A percentile compares a stretch with the other conserved stretches of the same genome.
Conservation (phyloP, 768 basidiomycete species). For the Lentinus tigrinus region DNA sequence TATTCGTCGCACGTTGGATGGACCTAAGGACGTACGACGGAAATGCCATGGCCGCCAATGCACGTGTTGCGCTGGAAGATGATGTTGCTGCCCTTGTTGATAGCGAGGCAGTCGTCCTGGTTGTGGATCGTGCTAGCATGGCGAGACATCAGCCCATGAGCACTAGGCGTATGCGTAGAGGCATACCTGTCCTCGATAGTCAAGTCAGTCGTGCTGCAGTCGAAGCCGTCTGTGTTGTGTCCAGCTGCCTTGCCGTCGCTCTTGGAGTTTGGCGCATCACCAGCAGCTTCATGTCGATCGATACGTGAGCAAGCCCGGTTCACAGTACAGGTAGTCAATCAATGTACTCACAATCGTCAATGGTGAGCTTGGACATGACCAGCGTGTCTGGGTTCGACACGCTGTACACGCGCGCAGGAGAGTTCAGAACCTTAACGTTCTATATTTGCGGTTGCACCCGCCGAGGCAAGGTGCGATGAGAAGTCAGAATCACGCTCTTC, state of each 20-base stretch:
- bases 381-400: constrained; percentile 25
- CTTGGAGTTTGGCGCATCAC: constrained; percentile 49
- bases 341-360: constrained; percentile 53
- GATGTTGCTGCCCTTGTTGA: constrained; percentile 38
- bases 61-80: constrained; percentile 49
- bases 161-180: neutral
- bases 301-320: neutral
- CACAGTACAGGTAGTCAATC: neutral
- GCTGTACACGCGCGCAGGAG: constrained; percentile 35
- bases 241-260: constrained; percentile 52
- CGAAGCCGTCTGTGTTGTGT: constrained; percentile 35
- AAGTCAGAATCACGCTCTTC: neutral
- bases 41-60: constrained; percentile 62
- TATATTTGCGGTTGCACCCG: constrained; percentile 21
- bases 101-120: constrained; percentile 60
- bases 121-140: constrained; percentile 23
- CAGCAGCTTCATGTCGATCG: constrained; percentile 40
- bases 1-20: neutral
- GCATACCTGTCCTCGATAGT: constrained; percentile 27
- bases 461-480: too few species aligned
- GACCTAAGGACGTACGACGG: constrained; percentile 36
- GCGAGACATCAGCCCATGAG: neutral
- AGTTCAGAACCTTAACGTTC: constrained; percentile 39
- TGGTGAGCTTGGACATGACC: constrained; percentile 44
- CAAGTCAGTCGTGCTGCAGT: constrained; percentile 26